These are phyloP conservation scores for Daldinia vernicosa DNA, from an alignment of 495 filamentous ascomycete species.

Conservation along the genomic window DNA sequence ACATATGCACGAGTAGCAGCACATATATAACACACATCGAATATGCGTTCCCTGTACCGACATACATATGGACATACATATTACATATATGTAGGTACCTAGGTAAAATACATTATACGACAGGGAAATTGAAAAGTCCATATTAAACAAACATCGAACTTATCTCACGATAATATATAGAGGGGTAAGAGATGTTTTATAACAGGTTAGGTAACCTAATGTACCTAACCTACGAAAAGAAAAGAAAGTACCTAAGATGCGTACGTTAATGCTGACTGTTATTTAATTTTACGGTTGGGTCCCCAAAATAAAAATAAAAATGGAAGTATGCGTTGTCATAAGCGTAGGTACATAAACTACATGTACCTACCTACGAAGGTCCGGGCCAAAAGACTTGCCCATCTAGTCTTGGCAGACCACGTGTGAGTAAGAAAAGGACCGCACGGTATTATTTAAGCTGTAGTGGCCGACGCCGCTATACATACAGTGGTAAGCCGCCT, in stretches of 20 bases:
- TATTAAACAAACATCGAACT: background rate
- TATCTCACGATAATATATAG: background rate
- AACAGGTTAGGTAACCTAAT: no score
- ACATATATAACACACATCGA: no score
- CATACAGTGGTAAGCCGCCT: no score
- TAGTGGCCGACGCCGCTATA: no score
- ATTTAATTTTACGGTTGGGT: slow-evolving; percentile 2
- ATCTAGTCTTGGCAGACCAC: no score
- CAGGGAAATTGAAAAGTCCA: background rate
- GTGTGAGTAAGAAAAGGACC: no score
- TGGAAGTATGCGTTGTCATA: slow-evolving; percentile 23
- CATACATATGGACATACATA: background rate
- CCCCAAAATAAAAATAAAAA: background rate
- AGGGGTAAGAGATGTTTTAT: background rate
- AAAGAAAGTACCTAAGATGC: background rate
- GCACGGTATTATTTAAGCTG: no score
- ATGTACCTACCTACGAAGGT: no score
- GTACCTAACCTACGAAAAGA: no score
- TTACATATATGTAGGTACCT: background rate
- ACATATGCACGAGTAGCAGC: slow-evolving; percentile 1
- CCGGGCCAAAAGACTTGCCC: no score
- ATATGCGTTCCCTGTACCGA: no score
- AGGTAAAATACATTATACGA: background rate
- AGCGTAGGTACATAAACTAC: no score
- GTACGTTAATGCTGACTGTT: background rate